Conservation (phyloP, 2,329 filamentous ascomycete species). For the Cytospora paraplurivora region DNA sequence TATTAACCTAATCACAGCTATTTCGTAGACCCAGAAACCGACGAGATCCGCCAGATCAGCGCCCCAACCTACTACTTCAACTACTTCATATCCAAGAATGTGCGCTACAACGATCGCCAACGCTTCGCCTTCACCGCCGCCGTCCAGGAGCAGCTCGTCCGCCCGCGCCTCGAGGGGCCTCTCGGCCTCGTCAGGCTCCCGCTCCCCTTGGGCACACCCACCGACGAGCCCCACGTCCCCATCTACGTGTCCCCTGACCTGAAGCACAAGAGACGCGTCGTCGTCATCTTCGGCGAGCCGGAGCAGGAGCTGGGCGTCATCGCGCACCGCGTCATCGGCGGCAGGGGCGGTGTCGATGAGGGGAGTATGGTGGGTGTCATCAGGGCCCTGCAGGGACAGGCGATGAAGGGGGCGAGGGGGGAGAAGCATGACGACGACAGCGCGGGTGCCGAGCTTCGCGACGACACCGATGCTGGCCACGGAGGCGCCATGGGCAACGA, state of each 20-base stretch:
- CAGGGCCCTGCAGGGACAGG: conserved; percentile 44
- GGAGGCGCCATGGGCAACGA: conserved; percentile 33
- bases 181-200: conserved; percentile 62
- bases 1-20: conserved; percentile 57
- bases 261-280: conserved; percentile 58
- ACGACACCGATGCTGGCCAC: conserved; percentile 8
- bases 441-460: conserved; percentile 32
- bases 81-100: conserved; percentile 72
- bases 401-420: not conserved
- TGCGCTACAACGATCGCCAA: conserved; percentile 76
- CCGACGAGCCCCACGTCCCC: conserved; percentile 60
- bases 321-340: conserved; percentile 67
- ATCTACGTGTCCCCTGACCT: conserved; percentile 66
- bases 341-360: conserved; percentile 64
- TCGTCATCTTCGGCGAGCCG: conserved; percentile 75
- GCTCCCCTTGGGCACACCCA: conserved; percentile 57
- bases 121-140: conserved; percentile 77
- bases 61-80: conserved; percentile 72
- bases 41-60: conserved; percentile 72
- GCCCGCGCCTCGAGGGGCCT: conserved; percentile 57
- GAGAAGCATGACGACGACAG: not conserved
- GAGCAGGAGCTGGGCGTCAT: conserved; percentile 74
- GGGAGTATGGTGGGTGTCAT: conserved; percentile 73
- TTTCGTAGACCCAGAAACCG: conserved; percentile 69
- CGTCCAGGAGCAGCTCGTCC: conserved; percentile 58